Evolutionary conservation across 768 basidiomycete genomes (phyloP), one percentile per base, ranked within the genome.

Genomic region (Clitopilus hobsonii): DNA sequence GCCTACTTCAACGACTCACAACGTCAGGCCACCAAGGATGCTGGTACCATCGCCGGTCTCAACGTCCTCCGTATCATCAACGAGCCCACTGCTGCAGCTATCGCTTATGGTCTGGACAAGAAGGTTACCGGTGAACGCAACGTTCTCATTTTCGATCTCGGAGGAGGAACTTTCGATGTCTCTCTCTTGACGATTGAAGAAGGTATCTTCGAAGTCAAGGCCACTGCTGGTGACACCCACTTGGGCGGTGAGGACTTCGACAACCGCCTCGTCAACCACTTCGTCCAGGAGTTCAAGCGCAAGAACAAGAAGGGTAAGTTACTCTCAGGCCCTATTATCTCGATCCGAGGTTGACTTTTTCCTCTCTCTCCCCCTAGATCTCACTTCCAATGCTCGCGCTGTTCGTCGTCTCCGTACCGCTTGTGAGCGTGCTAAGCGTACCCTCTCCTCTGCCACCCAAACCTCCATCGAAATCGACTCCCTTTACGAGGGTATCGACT

Each of bases 1-100:
- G 94, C 95, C 30, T 98, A 98, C 80, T 98, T 98, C 82, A 98
- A 98, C 73, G 94, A 98, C 78, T 95, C 96, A 23, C 96, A 98
- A 70, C 91, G 96, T 69, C 94, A 96, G 67, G 96, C 96, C 20
- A 98, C 96, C 65, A 98, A 97, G 79, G 96, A 98, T 67, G 94
- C 96, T 30, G 96, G 96, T 63, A 85, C 84, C 57, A 98, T 98
- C 65, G 83, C 94, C 18, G 96, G 96, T 59, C 75, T 98, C 61
- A 94, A 96, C 69, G 90, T 98, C 58, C 90, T 96, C 66, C 94
- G 96, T 76, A 97, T 98, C 72, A 96, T 98, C 78, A 98, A 98
- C 77, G 96, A 98, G 73, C 94, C 96, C 32, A 98, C 96, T 48
- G 96, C 96, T 36, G 96, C 96, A 52, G 95, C 95, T 60, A 98